Evolutionary conservation across 1,139 yeast genomes (phyloP), one percentile per base, ranked within the genome.

Genomic region (Candida frijolesensis): DNA sequence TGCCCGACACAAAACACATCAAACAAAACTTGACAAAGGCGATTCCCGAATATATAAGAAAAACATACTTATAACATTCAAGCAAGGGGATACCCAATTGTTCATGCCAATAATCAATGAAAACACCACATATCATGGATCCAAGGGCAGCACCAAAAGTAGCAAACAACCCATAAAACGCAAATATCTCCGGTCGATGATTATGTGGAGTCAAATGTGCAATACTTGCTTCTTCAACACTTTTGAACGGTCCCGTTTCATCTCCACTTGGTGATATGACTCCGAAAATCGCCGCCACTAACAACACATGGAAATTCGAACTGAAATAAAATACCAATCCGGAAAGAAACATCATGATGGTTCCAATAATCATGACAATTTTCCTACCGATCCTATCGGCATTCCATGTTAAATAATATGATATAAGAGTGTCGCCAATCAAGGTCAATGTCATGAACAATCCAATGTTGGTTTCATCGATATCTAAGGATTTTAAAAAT

Each of bases 161-260:
- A 0, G 91, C 87, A 50, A 86, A 71, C 45, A 89, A 65, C 12
- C 85, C 83, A 62, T 85, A 83, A 60, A 83, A 76, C 0, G 96
- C 91, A 71, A 84, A 90, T 1, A 89, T 74, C 54, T 85, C 90
- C 0, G 96, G 87, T 44, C 96, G 73, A 51, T 82, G 81, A 46
- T 75, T 76, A 45, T 77, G 77, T 0, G 86, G 83, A 0, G 96
- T 86, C 57, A 91, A 70, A 66, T 89, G 96, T 0, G 97, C 96
- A 51, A 91, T 74, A 30, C 89, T 80, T 0, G 96, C 87, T 63
- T 91, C 97, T 63, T 91, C 97, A 18, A 91, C 84, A 1, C 96
- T 84, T 61, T 89, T 87, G 68, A 91, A 91, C 0, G 97, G 97
- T 0, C 97, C 97, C 0, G 94, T 89, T 62, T 91, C 97, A 60